Conservation (phyloP, 768 basidiomycete species). For the Auricularia auricula-judae region DNA sequence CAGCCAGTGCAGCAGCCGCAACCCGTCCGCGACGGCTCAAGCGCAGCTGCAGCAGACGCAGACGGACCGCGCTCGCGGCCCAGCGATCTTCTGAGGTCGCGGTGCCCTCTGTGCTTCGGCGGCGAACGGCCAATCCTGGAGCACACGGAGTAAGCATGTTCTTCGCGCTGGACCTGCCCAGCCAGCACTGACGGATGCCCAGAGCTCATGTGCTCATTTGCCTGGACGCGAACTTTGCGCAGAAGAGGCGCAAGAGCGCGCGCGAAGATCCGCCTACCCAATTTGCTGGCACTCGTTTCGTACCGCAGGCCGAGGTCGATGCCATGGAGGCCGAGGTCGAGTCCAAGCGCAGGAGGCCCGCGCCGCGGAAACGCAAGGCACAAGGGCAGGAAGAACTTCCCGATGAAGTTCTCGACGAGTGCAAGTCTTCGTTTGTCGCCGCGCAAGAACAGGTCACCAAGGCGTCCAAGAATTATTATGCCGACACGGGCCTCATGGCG, state of each 20-base stretch:
- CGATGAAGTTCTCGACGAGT: constrained; percentile 1
- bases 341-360: background rate
- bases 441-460: constrained; percentile 6
- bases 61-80: background rate
- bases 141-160: background rate
- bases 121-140: background rate
- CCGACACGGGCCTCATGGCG: constrained; percentile 8
- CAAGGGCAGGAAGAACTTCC: background rate
- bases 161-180: too few relatives aligned
- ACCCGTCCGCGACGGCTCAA: too few relatives aligned
- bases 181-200: background rate
- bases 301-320: background rate
- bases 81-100: background rate
- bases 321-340: background rate
- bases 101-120: constrained; percentile 5
- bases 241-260: background rate
- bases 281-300: background rate
- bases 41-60: too few relatives aligned
- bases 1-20: too few relatives aligned
- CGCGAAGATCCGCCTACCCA: background rate
- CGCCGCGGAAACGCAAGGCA: background rate
- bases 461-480: constrained; percentile 2
- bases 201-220: constrained; percentile 1
- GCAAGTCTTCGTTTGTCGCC: constrained; percentile 4
- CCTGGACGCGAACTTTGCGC: constrained; percentile 5